These are phyloP conservation scores for Gossypium armourianum DNA, from an alignment of 441 rosid genomes.

Conservation along the genomic window DNA sequence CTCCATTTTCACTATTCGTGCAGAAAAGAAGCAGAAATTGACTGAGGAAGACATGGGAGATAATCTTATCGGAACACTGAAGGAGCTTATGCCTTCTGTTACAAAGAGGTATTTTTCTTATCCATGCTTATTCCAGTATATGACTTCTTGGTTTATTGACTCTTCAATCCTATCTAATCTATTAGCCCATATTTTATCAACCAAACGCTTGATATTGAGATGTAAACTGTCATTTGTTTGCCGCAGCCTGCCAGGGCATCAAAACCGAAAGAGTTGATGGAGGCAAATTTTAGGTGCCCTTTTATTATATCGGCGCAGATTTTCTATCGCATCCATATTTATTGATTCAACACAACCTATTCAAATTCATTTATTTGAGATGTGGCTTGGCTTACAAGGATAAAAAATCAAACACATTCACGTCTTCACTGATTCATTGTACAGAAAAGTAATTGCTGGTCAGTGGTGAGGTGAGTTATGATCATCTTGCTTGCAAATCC, in stretches of 20 bases:
- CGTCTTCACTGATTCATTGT: neutral
- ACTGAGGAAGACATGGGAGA: constrained; percentile 21
- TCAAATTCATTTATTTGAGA: neutral
- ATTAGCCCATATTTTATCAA: neutral
- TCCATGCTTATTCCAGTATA: neutral
- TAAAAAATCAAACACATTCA: neutral
- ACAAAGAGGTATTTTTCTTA: constrained; percentile 37
- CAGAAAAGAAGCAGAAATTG: constrained; percentile 19
- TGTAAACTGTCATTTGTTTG: neutral
- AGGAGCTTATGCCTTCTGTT: constrained; percentile 43
- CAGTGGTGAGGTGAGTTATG: neutral
- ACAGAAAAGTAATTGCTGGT: neutral
- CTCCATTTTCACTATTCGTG: constrained; percentile 16
- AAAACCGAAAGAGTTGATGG: constrained; percentile 37
- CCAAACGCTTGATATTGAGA: neutral
- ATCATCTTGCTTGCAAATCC: neutral
- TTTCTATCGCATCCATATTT: neutral
- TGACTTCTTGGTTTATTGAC: neutral
- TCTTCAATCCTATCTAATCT: neutral
- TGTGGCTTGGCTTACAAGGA: neutral
- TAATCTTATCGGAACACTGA: constrained; percentile 24
- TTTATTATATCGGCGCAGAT: neutral
- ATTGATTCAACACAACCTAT: neutral
- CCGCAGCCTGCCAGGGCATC: constrained; percentile 30
- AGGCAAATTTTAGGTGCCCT: neutral